These are phyloP conservation scores for Pleurotus giganteus DNA, from an alignment of 768 basidiomycete genomes.

Conservation along the genomic window DNA sequence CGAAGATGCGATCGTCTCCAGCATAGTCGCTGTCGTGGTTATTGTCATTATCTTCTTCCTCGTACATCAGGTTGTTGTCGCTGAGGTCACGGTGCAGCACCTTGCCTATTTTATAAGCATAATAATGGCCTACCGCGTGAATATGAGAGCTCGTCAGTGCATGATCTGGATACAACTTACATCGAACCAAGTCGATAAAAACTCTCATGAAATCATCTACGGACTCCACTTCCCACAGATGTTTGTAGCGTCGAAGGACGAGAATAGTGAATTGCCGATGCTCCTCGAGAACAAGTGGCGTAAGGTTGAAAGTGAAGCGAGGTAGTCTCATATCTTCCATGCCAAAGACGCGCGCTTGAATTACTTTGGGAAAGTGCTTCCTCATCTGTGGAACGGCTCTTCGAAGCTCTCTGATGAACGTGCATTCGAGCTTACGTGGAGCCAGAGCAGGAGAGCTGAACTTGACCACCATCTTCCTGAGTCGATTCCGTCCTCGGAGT, in stretches of 20 bases:
- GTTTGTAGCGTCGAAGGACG: background rate
- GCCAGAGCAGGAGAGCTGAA: background rate
- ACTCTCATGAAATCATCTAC: background rate
- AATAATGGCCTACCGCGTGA: constrained; percentile 18
- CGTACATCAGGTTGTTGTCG: constrained; percentile 26
- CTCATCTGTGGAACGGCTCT: background rate
- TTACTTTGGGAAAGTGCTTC: background rate
- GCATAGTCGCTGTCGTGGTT: background rate
- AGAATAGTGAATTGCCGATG: background rate
- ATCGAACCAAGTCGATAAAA: background rate
- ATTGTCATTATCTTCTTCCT: background rate
- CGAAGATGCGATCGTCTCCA: background rate
- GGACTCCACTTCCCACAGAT: background rate
- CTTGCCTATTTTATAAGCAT: constrained; percentile 21
- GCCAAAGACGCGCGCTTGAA: background rate
- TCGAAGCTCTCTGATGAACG: background rate
- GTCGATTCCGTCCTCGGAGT: background rate
- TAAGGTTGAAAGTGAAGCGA: background rate
- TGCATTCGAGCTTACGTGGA: background rate
- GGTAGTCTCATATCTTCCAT: background rate
- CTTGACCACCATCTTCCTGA: background rate
- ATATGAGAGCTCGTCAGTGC: too few relatives aligned
- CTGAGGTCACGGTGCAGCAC: constrained; percentile 30
- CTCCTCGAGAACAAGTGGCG: background rate
- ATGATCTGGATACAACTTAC: background rate